A percentile compares a stretch with the other conserved stretches of the same genome.
These are phyloP conservation scores for Xylaria multiplex DNA, from an alignment of 2,329 filamentous ascomycete species.

Conservation along the genomic window DNA sequence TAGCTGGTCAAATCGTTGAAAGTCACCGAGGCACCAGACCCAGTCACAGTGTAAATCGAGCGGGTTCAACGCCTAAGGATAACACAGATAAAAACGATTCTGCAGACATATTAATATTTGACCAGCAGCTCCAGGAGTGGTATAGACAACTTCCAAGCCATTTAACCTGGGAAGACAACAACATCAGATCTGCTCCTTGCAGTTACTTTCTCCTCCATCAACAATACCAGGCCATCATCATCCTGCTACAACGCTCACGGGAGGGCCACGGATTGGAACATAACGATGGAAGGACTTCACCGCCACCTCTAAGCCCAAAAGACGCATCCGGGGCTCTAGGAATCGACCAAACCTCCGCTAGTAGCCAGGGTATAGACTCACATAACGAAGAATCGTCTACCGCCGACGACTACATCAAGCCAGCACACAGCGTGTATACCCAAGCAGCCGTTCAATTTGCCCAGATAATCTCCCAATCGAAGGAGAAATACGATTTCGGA, in stretches of 20 bases:
- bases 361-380: not conserved
- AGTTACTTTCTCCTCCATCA: constrained; percentile 37
- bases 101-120: constrained; percentile 11
- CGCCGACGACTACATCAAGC: not conserved
- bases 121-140: constrained; percentile 36
- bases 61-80: not conserved
- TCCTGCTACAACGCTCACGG: constrained; percentile 30
- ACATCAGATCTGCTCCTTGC: constrained; percentile 31
- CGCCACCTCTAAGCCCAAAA: constrained; percentile 15
- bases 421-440: constrained; percentile 23
- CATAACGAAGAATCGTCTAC: not conserved
- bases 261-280: not conserved
- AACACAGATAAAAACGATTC: constrained; percentile 12
- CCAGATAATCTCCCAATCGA: constrained; percentile 29
- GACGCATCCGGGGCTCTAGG: not conserved
- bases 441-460: constrained; percentile 32
- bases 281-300: not conserved
- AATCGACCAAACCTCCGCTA: not conserved
- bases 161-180: constrained; percentile 29
- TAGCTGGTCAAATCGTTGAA: constrained; percentile 31
- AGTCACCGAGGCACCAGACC: not conserved
- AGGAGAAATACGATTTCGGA: constrained; percentile 28
- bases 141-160: constrained; percentile 33
- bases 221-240: constrained; percentile 33
- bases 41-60: not conserved